Conservation (phyloP, 73 alveolate genomes). For the Paramecium caudatum region DNA sequence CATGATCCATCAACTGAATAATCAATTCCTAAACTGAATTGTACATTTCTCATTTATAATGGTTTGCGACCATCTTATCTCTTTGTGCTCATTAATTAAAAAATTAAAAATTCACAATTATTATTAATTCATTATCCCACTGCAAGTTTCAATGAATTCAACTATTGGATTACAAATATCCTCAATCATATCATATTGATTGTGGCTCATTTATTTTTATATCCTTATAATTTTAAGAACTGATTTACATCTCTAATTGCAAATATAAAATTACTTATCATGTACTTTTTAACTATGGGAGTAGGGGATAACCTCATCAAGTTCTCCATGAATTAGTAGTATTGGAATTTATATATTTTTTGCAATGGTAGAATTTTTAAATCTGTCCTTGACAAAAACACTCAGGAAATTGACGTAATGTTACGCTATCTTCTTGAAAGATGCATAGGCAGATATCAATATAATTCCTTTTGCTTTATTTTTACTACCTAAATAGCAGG, state of each 20-base stretch:
- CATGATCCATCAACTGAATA: constrained; percentile 75
- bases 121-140: background rate
- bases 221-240: background rate
- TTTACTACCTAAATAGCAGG: constrained; percentile 85
- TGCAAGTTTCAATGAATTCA: background rate
- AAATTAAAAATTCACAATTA: background rate
- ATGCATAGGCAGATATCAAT: constrained; percentile 56
- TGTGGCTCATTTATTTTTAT: background rate
- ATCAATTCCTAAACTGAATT: constrained; percentile 68
- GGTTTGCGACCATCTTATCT: constrained; percentile 71
- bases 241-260: background rate
- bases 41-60: constrained; percentile 57
- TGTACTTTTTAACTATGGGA: no score
- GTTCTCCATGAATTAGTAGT: background rate
- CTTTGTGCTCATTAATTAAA: constrained; percentile 1
- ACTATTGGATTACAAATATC: background rate
- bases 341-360: background rate
- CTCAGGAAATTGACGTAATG: background rate
- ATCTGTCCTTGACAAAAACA: background rate
- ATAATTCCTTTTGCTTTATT: constrained; percentile 74
- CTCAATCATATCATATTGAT: background rate
- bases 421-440: constrained; percentile 67
- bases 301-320: background rate
- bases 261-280: background rate
- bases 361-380: background rate